Evolutionary conservation across 1,284 basidiomycete species (phyloP).

Genomic region (Ganoderma lingzhi): DNA sequence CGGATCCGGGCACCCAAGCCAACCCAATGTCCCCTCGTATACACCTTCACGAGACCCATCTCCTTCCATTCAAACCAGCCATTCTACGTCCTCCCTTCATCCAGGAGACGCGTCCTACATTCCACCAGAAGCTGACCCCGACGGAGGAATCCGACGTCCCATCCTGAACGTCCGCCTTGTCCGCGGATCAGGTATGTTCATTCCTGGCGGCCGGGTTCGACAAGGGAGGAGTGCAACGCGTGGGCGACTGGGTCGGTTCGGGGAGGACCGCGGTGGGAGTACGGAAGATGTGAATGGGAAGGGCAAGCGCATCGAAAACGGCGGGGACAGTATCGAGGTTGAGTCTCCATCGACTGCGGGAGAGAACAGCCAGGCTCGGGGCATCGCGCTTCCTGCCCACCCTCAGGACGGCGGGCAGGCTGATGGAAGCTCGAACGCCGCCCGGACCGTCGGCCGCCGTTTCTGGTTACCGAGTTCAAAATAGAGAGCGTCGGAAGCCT

Average conservation of each 20-base stretch:
- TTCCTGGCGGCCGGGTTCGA: conserved; percentile 33
- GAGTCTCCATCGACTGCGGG: conserved; percentile 20
- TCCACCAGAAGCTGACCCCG: conserved; percentile 38
- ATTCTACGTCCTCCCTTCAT: conserved; percentile 41
- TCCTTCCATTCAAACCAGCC: conserved; percentile 42
- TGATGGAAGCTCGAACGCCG: conserved; percentile 13
- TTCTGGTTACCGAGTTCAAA: conserved; percentile 33
- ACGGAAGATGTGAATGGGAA: conserved; percentile 15
- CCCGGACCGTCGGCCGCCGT: conserved; percentile 23
- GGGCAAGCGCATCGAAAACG: conserved; percentile 18
- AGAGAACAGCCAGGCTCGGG: conserved; percentile 10
- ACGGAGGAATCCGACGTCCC: conserved; percentile 33
- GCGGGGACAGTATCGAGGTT: conserved; percentile 18
- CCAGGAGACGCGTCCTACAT: conserved; percentile 43
- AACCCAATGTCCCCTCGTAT: conserved; percentile 30
- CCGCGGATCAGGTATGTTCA: conserved; percentile 32
- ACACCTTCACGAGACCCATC: conserved; percentile 39
- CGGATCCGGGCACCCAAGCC: conserved; percentile 16
- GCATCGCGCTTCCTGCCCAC: neutral
- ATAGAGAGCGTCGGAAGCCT: conserved; percentile 42
- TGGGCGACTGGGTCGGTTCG: conserved; percentile 37
- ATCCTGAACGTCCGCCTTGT: conserved; percentile 41
- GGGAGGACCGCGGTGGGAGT: conserved; percentile 30
- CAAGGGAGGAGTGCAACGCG: conserved; percentile 35
- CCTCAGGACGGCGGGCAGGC: conserved; percentile 10